Base-by-base conservation (phyloP, 192 early-diverging fungal genomes). In the Coemansia guatemalensis region DNA sequence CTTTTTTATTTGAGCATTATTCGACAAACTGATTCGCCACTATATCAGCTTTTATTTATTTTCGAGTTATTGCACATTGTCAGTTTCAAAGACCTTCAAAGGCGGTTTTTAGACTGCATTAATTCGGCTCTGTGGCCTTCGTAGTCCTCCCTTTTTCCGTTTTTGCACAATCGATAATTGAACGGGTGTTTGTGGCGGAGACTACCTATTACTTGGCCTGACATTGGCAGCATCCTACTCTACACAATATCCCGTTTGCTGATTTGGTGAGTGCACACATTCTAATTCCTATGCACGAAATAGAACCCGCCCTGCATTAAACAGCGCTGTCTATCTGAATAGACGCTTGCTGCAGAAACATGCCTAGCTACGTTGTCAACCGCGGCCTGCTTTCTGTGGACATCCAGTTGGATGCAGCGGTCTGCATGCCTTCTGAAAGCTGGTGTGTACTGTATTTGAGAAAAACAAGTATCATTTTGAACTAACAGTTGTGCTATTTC, bases 1-100 rank as follows among this genome's bases (percentile, higher is more conserved):
- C 50, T 60, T 47, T 60, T 22, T 49, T 12, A 49, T 30, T 14
- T 60, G 39, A 44, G 39, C 14, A 44, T 44, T 44, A 44, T 44
- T 44, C 14, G 9, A 44, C 39, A 44, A 44, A 44, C 5, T 14
- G 39, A 44, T 44, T 44, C 2, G 8, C 14, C 39, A 9, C 8
- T 44, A 44, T 44, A 44, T 44, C 9, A 17, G 39, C 8, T 12
- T 44, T 44, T 44, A 44, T 44, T 17, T 44, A 35, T 35, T 11
- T 44, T 44, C 39, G 17, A 44, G 12, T 3, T 44, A 44, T 44
- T 44, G 39, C 11, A 12, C 39, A 44, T 44, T 44, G 39, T 44
- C 9, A 3, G 39, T 44, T 44, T 30, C 29, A 4, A 17, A 44
- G n/a, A 44, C 39, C 9, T 44, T 44, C 39, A 44, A 44, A 44